Evolutionary conservation across 176 grass and related monocot species (phyloP).

Genomic region (Carex myosuroides): DNA sequence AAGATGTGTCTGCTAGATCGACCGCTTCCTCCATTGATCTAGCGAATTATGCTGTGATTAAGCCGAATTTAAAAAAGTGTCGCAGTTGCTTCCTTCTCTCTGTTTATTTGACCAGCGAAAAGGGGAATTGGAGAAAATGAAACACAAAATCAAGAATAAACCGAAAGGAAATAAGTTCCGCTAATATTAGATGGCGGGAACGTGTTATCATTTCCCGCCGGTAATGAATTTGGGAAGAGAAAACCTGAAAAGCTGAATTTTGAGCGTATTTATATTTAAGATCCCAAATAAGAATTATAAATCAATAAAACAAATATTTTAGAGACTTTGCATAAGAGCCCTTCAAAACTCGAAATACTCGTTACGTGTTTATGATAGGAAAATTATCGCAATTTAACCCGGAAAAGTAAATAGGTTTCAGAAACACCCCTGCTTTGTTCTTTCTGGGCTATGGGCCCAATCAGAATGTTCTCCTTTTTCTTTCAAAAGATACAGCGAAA

Average conservation of each 20-base stretch:
- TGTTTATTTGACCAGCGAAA: constrained; percentile 1
- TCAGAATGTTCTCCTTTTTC: neutral
- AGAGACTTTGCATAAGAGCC: neutral
- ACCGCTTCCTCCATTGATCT: neutral
- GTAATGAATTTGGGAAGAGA: neutral
- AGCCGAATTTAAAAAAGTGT: neutral
- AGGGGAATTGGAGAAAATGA: neutral
- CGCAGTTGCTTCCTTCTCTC: neutral
- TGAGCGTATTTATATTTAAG: neutral
- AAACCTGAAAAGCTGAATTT: neutral
- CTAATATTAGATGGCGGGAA: constrained; percentile 13
- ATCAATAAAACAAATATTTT: neutral
- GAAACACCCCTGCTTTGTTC: too few relatives aligned
- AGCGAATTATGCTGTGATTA: neutral
- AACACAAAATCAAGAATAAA: neutral
- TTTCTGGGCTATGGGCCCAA: neutral
- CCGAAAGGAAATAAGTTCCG: neutral
- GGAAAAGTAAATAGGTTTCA: too few relatives aligned
- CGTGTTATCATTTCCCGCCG: neutral
- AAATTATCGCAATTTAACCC: too few relatives aligned
- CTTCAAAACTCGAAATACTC: neutral
- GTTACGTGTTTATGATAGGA: too few relatives aligned
- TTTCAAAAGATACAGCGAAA: neutral
- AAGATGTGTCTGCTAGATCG: neutral
- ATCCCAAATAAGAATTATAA: neutral